phyloP scores from a whole-genome alignment of 805 yeast genomes.

The Hanseniaspora valbyensis region DNA sequence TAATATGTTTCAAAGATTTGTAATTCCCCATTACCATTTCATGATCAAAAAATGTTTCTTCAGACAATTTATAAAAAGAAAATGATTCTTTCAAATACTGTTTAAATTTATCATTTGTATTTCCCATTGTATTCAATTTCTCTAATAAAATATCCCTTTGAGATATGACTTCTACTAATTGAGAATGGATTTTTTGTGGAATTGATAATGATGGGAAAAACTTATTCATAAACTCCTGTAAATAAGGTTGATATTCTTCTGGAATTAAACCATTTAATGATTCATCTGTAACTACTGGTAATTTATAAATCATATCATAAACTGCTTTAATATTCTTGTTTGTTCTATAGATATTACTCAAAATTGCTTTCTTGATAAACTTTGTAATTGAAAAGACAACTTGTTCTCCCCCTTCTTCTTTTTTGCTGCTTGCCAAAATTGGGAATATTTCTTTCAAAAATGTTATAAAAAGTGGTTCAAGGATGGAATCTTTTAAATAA shows the following conservation, averaged over 20 bases:
- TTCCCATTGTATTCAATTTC: background rate
- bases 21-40: constrained; percentile 92
- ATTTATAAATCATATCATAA: constrained; percentile 10
- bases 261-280: constrained; percentile 11
- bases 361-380: constrained; percentile 1
- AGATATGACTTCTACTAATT: background rate
- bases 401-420: constrained; percentile 42
- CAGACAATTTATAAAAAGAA: constrained; percentile 29
- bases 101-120: constrained; percentile 28
- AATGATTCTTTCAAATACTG: constrained; percentile 52
- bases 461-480: constrained; percentile 49
- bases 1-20: constrained; percentile 89
- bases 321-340: constrained; percentile 15
- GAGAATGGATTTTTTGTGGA: constrained; percentile 9
- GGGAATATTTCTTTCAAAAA: constrained; percentile 68
- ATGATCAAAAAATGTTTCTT: constrained; percentile 77
- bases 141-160: constrained; percentile 4
- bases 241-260: constrained; percentile 4
- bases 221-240: constrained; percentile 7
- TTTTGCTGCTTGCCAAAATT: constrained; percentile 55
- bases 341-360: constrained; percentile 8
- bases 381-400: background rate
- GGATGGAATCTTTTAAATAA: constrained; percentile 33
- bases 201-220: constrained; percentile 14
- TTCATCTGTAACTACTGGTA: constrained; percentile 14